Conservation (phyloP, 805 yeast species). For the Myxozyma geophila region DNA sequence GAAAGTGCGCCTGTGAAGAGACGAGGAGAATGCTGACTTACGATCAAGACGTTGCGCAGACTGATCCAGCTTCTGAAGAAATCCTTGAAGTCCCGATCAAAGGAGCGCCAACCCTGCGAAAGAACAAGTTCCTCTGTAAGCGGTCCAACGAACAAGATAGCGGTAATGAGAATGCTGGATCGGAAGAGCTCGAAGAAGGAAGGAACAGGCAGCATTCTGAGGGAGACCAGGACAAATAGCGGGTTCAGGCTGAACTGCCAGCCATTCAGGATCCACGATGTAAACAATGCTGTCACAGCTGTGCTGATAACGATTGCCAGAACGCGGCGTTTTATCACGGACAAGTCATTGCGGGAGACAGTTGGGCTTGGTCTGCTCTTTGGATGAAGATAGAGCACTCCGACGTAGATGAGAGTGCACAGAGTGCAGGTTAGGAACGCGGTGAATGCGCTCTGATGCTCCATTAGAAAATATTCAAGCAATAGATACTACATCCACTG, state of each 20-base stretch:
- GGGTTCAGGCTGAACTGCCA: slow-evolving; percentile 12
- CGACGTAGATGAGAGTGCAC: slow-evolving; percentile 35
- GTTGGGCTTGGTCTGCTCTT: slow-evolving; percentile 30
- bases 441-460: slow-evolving; percentile 5
- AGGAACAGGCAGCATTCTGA: slow-evolving; percentile 24
- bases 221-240: slow-evolving; percentile 3
- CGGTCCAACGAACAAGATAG: slow-evolving; percentile 57
- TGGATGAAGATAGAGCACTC: slow-evolving; percentile 36
- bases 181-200: slow-evolving; percentile 17
- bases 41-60: slow-evolving; percentile 31
- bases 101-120: slow-evolving; percentile 34
- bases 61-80: slow-evolving; percentile 18
- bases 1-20: neutral
- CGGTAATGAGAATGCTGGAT: slow-evolving; percentile 39
- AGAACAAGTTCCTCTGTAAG: slow-evolving; percentile 46
- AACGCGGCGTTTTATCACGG: slow-evolving; percentile 23
- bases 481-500: neutral
- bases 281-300: slow-evolving; percentile 12
- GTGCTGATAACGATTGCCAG: slow-evolving; percentile 26
- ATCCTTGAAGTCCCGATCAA: neutral
- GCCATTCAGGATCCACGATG: slow-evolving; percentile 25
- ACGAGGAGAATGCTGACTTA: slow-evolving; percentile 8
- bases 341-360: slow-evolving; percentile 24
- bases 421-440: slow-evolving; percentile 14
- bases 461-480: neutral